Percentiles rank a stretch among this genome's conserved stretches.
These are phyloP conservation scores for Warburgia ugandensis DNA, from an alignment of 164 flowering plant genomes.

Conservation along the genomic window DNA sequence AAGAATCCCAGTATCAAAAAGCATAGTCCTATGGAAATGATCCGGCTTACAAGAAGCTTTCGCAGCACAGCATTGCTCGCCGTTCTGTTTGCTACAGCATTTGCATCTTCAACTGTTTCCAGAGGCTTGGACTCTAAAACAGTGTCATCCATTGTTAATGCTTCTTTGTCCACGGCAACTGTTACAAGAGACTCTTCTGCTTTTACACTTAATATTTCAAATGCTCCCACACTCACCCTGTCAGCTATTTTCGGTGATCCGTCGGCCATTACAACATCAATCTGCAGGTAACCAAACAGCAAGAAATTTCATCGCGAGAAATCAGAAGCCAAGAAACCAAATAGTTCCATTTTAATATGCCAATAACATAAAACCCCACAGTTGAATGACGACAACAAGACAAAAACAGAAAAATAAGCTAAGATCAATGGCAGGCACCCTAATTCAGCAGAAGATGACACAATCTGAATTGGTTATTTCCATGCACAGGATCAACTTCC, in stretches of 20 bases:
- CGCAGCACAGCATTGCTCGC: constrained; percentile 38
- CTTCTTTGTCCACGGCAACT: neutral
- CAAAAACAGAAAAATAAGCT: too few species aligned
- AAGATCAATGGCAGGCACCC: too few species aligned
- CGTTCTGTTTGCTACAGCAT: constrained; percentile 21
- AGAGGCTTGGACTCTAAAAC: constrained; percentile 12
- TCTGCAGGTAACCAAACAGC: neutral
- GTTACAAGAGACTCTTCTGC: neutral
- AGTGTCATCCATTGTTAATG: neutral
- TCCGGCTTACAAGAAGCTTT: constrained; percentile 54
- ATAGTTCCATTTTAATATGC: neutral
- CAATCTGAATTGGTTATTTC: too few species aligned
- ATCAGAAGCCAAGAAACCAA: neutral
- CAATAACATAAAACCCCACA: neutral
- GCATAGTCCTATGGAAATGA: neutral
- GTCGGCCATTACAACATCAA: neutral
- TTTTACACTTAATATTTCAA: neutral
- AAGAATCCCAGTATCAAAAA: neutral
- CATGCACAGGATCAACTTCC: too few species aligned
- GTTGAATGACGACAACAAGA: too few species aligned
- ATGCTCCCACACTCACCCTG: neutral
- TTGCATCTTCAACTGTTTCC: constrained; percentile 24
- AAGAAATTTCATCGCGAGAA: neutral
- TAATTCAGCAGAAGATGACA: too few species aligned
- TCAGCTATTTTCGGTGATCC: neutral